phyloP scores from a whole-genome alignment of 164 flowering plant genomes.

The Vitis labrusca region DNA sequence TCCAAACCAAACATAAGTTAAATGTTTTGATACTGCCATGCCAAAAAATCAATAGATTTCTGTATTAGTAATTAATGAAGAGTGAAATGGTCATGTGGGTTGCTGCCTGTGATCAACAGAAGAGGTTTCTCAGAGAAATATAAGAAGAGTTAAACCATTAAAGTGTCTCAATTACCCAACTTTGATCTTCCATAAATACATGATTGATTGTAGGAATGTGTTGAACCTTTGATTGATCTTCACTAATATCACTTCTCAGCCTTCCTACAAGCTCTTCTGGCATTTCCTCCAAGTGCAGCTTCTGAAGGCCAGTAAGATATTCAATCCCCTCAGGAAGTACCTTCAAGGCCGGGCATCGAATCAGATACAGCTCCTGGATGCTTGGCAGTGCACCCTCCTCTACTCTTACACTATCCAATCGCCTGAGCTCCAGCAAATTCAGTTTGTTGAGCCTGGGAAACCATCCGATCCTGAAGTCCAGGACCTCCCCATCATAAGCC shows the following conservation, averaged over 20 bases:
- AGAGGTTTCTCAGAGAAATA: too few species aligned
- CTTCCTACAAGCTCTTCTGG: slow-evolving; percentile 25
- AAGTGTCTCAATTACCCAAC: slow-evolving; percentile 17
- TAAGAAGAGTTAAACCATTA: background rate
- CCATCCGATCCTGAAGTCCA: slow-evolving; percentile 23
- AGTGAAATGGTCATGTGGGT: too few species aligned
- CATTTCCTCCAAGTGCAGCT: slow-evolving; percentile 34
- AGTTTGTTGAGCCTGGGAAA: slow-evolving; percentile 35
- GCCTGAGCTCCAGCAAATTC: slow-evolving; percentile 14
- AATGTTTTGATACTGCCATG: too few species aligned
- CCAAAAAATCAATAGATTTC: too few species aligned
- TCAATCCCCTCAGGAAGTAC: slow-evolving; percentile 35
- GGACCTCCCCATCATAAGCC: slow-evolving; percentile 23
- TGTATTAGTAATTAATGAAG: too few species aligned
- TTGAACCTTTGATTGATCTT: slow-evolving; percentile 6
- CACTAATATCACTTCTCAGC: slow-evolving; percentile 4
- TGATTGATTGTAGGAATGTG: slow-evolving; percentile 23
- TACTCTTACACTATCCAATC: slow-evolving; percentile 19
- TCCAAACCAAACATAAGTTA: too few species aligned
- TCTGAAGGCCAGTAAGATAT: slow-evolving; percentile 27
- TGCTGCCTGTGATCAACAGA: too few species aligned
- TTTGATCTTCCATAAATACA: slow-evolving; percentile 13
- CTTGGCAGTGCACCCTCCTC: slow-evolving; percentile 35
- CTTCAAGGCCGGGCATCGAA: slow-evolving; percentile 23
- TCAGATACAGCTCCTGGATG: slow-evolving; percentile 20